These are phyloP conservation scores for Cyclotella choctawhatcheeana DNA, from an alignment of 108 stramenopile genomes.

Conservation along the genomic window DNA sequence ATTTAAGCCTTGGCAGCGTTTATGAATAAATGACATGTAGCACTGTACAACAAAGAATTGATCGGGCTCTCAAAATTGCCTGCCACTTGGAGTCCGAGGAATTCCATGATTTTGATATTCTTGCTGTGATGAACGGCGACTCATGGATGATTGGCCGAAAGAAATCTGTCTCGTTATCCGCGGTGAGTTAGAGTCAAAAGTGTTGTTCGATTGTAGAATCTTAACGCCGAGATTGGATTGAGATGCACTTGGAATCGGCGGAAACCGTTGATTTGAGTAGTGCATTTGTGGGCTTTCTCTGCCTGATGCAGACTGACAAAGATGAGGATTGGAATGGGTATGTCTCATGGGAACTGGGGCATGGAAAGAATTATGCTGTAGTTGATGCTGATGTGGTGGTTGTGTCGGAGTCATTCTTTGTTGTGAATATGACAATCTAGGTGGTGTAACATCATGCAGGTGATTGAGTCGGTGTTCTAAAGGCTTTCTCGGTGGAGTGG, in stretches of 20 bases:
- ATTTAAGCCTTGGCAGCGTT: background rate
- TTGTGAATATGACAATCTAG: background rate
- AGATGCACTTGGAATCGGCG: slow-evolving; percentile 1
- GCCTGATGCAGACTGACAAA: background rate
- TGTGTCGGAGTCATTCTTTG: background rate
- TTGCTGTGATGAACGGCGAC: no score
- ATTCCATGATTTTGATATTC: background rate
- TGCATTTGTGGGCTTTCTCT: background rate
- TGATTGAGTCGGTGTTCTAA: background rate
- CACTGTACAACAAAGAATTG: no score
- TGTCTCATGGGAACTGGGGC: slow-evolving; percentile 8
- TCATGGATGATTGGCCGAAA: no score
- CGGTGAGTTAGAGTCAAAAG: slow-evolving; percentile 11
- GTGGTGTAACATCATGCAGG: slow-evolving; percentile 5
- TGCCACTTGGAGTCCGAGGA: slow-evolving; percentile 11
- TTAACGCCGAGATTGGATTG: background rate
- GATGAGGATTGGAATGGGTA: background rate
- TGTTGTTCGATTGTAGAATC: background rate
- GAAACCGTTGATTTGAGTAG: background rate
- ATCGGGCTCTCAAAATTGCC: slow-evolving; percentile 3
- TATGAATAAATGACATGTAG: background rate
- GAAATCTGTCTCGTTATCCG: no score
- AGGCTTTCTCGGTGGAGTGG: slow-evolving; percentile 4
- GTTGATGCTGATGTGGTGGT: background rate
- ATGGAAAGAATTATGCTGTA: slow-evolving; percentile 2